A percentile compares a stretch with the other conserved stretches of the same genome.
Evolutionary conservation across 2,329 filamentous ascomycete genomes (phyloP).

Genomic region (Colletotrichum cordylinicola): DNA sequence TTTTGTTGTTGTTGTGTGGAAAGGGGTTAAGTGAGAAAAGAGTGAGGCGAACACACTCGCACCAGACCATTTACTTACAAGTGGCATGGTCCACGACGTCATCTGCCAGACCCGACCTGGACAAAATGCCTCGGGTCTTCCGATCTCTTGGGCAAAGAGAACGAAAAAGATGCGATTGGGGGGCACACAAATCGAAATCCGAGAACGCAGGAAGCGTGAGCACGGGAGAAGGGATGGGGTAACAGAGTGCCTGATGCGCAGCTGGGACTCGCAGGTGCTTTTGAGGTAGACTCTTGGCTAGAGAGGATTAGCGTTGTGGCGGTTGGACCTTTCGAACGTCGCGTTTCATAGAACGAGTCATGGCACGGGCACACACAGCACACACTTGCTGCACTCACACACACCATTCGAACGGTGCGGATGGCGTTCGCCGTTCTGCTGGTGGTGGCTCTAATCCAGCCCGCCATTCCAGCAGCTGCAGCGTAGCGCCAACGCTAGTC

Average conservation of each 20-base stretch:
- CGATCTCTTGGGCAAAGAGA: not conserved
- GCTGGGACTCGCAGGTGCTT: not conserved
- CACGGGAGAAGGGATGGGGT: not conserved
- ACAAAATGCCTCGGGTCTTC: not conserved
- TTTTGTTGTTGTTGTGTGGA: not conserved
- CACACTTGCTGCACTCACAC: not conserved
- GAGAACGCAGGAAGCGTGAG: not conserved
- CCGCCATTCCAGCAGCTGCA: not conserved
- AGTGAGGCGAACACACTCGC: not conserved
- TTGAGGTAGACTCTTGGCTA: slow-evolving; percentile 2
- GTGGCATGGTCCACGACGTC: not conserved
- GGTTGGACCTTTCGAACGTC: slow-evolving; percentile 6
- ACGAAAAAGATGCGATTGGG: not conserved
- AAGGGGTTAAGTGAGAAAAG: not conserved
- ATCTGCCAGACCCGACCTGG: not conserved
- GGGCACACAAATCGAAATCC: not conserved
- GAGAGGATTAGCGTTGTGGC: not conserved
- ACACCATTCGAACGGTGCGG: not conserved
- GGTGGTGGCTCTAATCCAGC: not conserved
- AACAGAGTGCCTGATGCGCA: not conserved
- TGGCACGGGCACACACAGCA: not conserved
- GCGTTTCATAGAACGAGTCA: slow-evolving; percentile 20
- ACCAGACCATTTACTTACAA: not conserved
- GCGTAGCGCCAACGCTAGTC: not conserved
- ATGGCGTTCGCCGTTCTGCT: not conserved